These are phyloP conservation scores for Malus hybrid DNA, from an alignment of 331 rosid species.

Conservation along the genomic window DNA sequence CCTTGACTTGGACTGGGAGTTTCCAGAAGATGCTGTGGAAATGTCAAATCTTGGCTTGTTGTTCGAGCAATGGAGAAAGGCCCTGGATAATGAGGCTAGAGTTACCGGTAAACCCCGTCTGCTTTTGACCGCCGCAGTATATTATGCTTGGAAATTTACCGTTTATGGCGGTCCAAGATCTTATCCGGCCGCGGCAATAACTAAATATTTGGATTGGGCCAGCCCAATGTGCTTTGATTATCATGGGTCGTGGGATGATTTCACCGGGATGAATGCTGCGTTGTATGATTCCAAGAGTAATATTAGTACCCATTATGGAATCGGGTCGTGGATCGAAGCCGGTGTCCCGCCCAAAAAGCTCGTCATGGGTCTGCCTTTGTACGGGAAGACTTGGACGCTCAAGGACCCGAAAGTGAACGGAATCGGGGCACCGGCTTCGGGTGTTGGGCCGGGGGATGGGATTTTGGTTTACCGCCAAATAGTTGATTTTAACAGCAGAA, in stretches of 20 bases:
- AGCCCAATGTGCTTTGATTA: constrained; percentile 80
- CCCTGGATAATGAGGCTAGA: constrained; percentile 27
- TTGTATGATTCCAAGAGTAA: constrained; percentile 38
- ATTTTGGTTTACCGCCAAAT: constrained; percentile 36
- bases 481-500: constrained; percentile 29
- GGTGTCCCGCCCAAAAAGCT: constrained; percentile 46
- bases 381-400: constrained; percentile 65
- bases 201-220: constrained; percentile 48
- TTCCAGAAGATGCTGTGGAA: constrained; percentile 36
- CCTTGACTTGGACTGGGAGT: constrained; percentile 89
- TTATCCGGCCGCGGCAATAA: constrained; percentile 44
- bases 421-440: constrained; percentile 40
- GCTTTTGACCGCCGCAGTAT: constrained; percentile 55
- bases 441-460: constrained; percentile 47
- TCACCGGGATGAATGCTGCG: constrained; percentile 47
- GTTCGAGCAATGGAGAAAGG: constrained; percentile 36
- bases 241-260: constrained; percentile 57
- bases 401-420: constrained; percentile 33
- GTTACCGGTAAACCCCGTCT: constrained; percentile 25
- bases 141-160: constrained; percentile 34
- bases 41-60: constrained; percentile 59
- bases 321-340: constrained; percentile 57
- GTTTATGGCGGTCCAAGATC: constrained; percentile 26
- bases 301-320: constrained; percentile 42
- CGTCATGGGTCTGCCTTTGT: constrained; percentile 66